A percentile compares a stretch with the other conserved stretches of the same genome.
Conservation (phyloP, 2,329 filamentous ascomycete genomes). For the Aureobasidium sp. region DNA sequence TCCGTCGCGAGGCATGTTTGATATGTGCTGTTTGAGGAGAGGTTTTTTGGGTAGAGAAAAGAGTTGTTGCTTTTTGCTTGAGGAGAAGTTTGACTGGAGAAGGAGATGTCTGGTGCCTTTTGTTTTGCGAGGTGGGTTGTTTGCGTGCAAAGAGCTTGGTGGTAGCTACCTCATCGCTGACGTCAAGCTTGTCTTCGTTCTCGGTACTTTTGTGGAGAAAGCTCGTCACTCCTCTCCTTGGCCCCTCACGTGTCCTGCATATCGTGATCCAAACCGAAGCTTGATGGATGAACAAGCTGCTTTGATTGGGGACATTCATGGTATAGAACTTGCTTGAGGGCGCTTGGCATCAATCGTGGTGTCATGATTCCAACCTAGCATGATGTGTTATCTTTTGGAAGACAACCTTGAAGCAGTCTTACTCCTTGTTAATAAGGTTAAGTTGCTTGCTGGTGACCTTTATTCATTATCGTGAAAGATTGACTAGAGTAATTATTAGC, state of each 20-base stretch:
- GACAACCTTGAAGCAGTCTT: no score
- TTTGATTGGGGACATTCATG: not conserved
- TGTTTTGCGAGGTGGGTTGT: slow-evolving; percentile 4
- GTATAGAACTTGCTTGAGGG: not conserved
- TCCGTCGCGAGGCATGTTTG: slow-evolving; percentile 36
- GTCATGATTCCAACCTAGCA: no score
- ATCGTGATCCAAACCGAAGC: slow-evolving; percentile 1
- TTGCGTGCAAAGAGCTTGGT: not conserved
- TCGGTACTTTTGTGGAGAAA: slow-evolving; percentile 13
- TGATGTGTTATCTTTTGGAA: no score
- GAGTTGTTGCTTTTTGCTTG: not conserved
- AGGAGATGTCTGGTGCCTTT: not conserved
- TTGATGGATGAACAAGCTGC: not conserved
- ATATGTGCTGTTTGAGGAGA: slow-evolving; percentile 18
- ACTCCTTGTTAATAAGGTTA: no score
- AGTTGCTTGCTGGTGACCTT: no score
- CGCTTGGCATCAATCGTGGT: not conserved
- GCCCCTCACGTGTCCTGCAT: not conserved
- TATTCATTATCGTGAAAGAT: no score
- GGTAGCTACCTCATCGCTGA: slow-evolving; percentile 6
- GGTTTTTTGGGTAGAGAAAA: not conserved
- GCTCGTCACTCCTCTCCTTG: slow-evolving; percentile 8
- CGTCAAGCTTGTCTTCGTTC: not conserved
- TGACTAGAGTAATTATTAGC: no score
- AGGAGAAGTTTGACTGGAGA: not conserved